Evolutionary conservation across 208 protist genomes (phyloP).

Genomic region (Acanthamoeba divionensis): DNA sequence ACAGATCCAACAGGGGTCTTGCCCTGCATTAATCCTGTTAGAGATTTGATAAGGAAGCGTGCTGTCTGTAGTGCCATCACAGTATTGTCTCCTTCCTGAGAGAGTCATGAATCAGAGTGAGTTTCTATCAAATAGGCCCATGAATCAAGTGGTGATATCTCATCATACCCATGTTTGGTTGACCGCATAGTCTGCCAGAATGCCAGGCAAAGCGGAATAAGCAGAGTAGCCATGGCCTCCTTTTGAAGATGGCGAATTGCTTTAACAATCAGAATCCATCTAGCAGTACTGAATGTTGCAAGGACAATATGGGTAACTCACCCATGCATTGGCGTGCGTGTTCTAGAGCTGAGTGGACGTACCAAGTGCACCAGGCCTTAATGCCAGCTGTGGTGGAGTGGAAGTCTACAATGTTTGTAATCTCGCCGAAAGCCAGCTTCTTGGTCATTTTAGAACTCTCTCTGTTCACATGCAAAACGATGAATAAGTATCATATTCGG

Average conservation of each 20-base stretch:
- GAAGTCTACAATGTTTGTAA: background rate
- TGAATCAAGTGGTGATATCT: background rate
- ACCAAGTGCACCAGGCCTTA: conserved; percentile 49
- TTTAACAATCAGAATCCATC: too few relatives aligned
- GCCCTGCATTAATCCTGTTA: background rate
- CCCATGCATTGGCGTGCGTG: background rate
- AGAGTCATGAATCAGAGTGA: background rate
- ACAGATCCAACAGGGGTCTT: background rate
- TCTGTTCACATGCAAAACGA: background rate
- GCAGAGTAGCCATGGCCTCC: conserved; percentile 41
- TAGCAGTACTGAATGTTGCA: too few relatives aligned
- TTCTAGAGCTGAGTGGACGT: background rate
- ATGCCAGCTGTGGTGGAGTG: conserved; percentile 38
- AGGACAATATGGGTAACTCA: too few relatives aligned
- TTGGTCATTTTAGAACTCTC: background rate
- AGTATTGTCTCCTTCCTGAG: conserved; percentile 53
- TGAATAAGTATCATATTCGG: background rate
- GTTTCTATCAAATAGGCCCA: background rate
- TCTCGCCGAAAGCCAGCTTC: conserved; percentile 13
- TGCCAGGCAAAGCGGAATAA: conserved; percentile 16
- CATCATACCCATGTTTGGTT: background rate
- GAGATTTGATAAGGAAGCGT: conserved; percentile 39
- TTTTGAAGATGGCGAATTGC: too few relatives aligned
- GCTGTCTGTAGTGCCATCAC: conserved; percentile 51
- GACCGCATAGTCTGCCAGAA: conserved; percentile 2